Evolutionary conservation across 805 yeast genomes (phyloP).

Genomic region (Kluyveromyces nonfermentans): DNA sequence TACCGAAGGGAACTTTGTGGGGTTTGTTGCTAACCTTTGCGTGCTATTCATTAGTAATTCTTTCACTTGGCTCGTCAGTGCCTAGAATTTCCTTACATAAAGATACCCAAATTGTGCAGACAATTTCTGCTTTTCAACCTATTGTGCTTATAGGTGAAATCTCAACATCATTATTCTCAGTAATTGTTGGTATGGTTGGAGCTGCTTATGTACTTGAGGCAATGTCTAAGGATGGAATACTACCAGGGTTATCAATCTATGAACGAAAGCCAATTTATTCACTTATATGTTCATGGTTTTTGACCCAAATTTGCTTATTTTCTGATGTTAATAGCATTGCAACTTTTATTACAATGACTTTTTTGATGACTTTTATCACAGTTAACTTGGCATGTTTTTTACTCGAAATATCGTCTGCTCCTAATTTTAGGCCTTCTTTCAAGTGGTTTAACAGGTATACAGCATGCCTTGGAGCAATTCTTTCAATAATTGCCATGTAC

Average conservation of each 20-base stretch:
- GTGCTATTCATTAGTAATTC: slow-evolving; percentile 70
- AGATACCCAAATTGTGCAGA: slow-evolving; percentile 81
- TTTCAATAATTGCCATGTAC: slow-evolving; percentile 79
- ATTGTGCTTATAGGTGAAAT: slow-evolving; percentile 81
- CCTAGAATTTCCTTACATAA: slow-evolving; percentile 69
- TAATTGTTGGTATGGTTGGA: slow-evolving; percentile 92
- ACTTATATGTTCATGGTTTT: slow-evolving; percentile 64
- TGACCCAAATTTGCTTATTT: slow-evolving; percentile 78
- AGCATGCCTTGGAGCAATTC: slow-evolving; percentile 64
- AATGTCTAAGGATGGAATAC: slow-evolving; percentile 74
- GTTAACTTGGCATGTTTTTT: slow-evolving; percentile 90
- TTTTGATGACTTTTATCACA: slow-evolving; percentile 89
- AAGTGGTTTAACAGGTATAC: slow-evolving; percentile 74
- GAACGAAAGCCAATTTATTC: slow-evolving; percentile 59
- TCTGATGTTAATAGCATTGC: slow-evolving; percentile 93
- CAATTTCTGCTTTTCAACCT: slow-evolving; percentile 58
- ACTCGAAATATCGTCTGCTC: slow-evolving; percentile 83
- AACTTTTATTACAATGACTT: slow-evolving; percentile 93
- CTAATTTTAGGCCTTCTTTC: slow-evolving; percentile 96
- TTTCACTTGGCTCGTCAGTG: slow-evolving; percentile 69
- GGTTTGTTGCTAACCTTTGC: slow-evolving; percentile 72
- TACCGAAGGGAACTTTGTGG: slow-evolving; percentile 88
- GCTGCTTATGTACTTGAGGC: slow-evolving; percentile 90
- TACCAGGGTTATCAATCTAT: slow-evolving; percentile 69
- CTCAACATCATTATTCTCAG: slow-evolving; percentile 83